Conservation (phyloP, 345 rosid genomes). For the Pistacia integerrima region DNA sequence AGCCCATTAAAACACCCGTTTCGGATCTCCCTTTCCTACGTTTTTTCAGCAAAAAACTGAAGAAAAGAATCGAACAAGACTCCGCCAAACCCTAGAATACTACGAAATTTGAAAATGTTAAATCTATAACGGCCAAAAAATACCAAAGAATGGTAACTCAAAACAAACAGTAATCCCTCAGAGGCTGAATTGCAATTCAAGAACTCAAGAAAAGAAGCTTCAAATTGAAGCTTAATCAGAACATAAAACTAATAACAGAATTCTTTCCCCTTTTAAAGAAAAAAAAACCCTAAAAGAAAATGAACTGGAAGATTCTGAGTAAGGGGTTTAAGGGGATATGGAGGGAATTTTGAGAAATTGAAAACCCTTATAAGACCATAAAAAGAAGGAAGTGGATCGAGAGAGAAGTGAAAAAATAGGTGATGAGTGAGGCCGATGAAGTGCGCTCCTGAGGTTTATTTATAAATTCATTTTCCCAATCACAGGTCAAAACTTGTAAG, state of each 20-base stretch:
- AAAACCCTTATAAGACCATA: slow-evolving; percentile 20
- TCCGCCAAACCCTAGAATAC: slow-evolving; percentile 23
- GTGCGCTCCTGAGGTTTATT: slow-evolving; percentile 13
- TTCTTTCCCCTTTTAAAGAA: not conserved
- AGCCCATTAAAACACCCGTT: not conserved
- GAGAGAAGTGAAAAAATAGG: not conserved
- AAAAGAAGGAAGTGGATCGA: slow-evolving; percentile 13
- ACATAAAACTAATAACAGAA: no score
- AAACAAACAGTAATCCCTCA: not conserved
- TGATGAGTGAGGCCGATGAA: slow-evolving; percentile 15
- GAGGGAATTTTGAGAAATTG: slow-evolving; percentile 44
- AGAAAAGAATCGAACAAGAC: not conserved
- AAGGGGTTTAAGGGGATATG: slow-evolving; percentile 17
- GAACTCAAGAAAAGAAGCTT: slow-evolving; percentile 1
- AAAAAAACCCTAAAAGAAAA: not conserved
- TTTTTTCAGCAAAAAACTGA: slow-evolving; percentile 14
- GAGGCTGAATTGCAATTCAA: not conserved
- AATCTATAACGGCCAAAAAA: not conserved
- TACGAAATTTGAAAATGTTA: not conserved
- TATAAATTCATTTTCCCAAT: slow-evolving; percentile 23
- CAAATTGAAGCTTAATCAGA: not conserved
- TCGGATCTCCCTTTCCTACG: not conserved
- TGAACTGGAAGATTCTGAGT: not conserved
- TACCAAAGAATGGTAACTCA: not conserved
- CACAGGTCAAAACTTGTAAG: not conserved